A percentile compares a stretch with the other conserved stretches of the same genome.
Conservation (phyloP, 257 asterid genomes). For the Solanum etuberosum region DNA sequence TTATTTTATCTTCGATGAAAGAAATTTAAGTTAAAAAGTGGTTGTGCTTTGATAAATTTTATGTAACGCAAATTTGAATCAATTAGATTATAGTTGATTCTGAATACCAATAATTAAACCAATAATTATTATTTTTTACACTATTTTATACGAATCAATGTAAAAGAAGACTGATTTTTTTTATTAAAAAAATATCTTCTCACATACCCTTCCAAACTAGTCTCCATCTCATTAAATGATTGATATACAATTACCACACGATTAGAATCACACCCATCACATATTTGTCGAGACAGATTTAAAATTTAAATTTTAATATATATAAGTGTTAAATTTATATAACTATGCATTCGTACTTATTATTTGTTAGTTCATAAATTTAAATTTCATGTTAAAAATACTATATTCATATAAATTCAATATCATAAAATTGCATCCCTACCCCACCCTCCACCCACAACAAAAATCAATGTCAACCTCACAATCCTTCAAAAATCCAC, state of each 20-base stretch:
- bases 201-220: slow-evolving; percentile 1
- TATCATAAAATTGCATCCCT: neutral
- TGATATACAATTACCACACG: neutral
- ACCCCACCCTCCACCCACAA: neutral
- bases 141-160: neutral
- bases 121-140: neutral
- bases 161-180: neutral
- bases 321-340: neutral
- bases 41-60: too few relatives aligned
- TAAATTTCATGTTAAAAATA: too few relatives aligned
- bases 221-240: slow-evolving; percentile 25
- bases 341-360: rapidly evolving
- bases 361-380: too few relatives aligned
- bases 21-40: too few relatives aligned
- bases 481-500: slow-evolving; percentile 12
- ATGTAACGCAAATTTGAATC: too few relatives aligned
- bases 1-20: too few relatives aligned
- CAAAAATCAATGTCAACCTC: slow-evolving; percentile 27
- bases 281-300: neutral
- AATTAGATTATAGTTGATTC: too few relatives aligned
- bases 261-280: neutral
- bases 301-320: neutral
- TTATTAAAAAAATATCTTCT: slow-evolving; percentile 12
- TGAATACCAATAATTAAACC: neutral
- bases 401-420: neutral